Evolutionary conservation across 148 eudicot species (phyloP), one percentile per base, ranked within the genome.

Genomic region (Chenopodium berlandieri): DNA sequence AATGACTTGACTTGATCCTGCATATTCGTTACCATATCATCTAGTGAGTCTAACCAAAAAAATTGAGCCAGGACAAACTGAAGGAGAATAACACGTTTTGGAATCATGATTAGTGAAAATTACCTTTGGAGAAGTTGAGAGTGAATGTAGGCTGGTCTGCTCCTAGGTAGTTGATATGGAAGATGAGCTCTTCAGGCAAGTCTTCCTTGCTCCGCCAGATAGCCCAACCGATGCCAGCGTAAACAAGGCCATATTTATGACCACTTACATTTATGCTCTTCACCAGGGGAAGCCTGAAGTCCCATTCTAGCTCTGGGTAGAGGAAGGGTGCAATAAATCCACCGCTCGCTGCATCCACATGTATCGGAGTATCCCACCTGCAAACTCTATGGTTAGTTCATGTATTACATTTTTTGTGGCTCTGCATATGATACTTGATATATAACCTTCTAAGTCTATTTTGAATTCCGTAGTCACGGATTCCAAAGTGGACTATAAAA

Each of bases 271-370:
- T 86, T 32, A 86, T 86, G 76, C 88, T 86, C 73, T 86, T 86
- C 81, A 86, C 86, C 63, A 86, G 60, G 12, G 88, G 88, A 17
- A 86, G 76, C 58, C 86, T 73, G 70, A 86, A 86, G 72, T 83
- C 88, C 88, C 88, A 86, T 60, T 78, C 86, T n/a, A 86, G 82
- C 63, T 86, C 86, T 37, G 88, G 88, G 79, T 77, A 86, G 2
- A 86, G 23, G 72, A 86, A 83, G n/a, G 88, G 88, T 12, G 88
- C 88, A 64, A 83, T 75, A 65, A 86, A 86, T 52, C 86, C 86
- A 7, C 88, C 86, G 63, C 88, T 84, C 17, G 84, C 88, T 60
- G 88, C 88, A 86, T 86, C 88, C 62, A 86, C 88, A 75, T 86
- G 88, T 60, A 86, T 86, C 10, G 88, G 88, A 52, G 88, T 83